Conservation (phyloP, 306 rosid species). For the Bauhinia variegata region DNA sequence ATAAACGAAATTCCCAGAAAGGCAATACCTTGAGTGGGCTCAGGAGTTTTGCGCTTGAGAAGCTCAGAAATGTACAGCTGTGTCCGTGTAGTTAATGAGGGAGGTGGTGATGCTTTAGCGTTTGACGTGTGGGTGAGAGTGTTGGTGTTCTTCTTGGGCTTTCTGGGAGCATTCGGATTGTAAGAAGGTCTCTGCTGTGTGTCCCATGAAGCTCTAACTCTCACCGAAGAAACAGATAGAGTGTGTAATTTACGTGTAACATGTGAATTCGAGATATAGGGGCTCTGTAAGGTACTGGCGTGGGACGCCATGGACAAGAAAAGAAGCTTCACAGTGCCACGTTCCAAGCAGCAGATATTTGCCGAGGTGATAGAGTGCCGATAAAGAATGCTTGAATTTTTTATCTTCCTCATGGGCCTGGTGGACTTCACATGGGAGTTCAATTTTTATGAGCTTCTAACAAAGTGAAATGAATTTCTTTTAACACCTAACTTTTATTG, state of each 20-base stretch:
- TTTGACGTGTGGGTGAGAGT: constrained; percentile 1
- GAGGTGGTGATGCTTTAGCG: constrained; percentile 37
- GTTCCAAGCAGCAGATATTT: neutral
- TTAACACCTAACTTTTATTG: too few species aligned
- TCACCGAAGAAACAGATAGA: constrained; percentile 40
- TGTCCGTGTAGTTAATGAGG: constrained; percentile 43
- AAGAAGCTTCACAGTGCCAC: neutral
- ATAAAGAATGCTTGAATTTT: neutral
- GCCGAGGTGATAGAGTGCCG: neutral
- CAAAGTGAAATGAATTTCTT: too few species aligned
- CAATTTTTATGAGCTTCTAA: too few species aligned
- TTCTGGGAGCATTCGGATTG: constrained; percentile 87
- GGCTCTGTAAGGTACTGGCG: neutral
- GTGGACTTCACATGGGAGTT: neutral
- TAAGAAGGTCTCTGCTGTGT: constrained; percentile 67
- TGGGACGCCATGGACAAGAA: constrained; percentile 9
- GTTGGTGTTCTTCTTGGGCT: constrained; percentile 45
- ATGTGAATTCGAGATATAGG: constrained; percentile 14
- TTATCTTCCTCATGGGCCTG: neutral
- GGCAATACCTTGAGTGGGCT: constrained; percentile 40
- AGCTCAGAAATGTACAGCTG: constrained; percentile 53
- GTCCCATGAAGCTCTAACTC: constrained; percentile 71
- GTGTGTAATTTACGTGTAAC: constrained; percentile 36
- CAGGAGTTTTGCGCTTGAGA: constrained; percentile 60
- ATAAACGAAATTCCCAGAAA: neutral